Evolutionary conservation across 768 basidiomycete species (phyloP).

Genomic region (Lactarius quietus): DNA sequence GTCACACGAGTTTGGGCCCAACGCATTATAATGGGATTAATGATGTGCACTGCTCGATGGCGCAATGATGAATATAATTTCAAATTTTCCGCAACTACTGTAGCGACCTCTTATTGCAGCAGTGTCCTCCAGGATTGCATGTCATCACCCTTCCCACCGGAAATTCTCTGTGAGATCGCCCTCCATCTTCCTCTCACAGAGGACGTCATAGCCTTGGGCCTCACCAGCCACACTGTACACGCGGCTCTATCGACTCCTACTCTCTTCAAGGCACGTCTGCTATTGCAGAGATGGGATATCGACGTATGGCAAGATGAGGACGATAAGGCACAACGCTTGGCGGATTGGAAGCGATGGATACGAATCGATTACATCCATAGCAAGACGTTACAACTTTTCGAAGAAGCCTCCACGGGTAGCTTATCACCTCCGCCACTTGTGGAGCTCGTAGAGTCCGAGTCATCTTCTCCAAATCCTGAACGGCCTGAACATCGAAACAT

Average conservation of each 20-base stretch:
- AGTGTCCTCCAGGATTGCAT: neutral
- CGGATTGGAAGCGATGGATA: slow-evolving; percentile 9
- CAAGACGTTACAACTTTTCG: slow-evolving; percentile 8
- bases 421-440: no score
- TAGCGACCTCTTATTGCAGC: no score
- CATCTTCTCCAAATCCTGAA: neutral
- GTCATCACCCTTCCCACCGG: neutral
- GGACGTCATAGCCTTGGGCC: slow-evolving; percentile 7
- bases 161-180: slow-evolving; percentile 12
- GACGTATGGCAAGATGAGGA: slow-evolving; percentile 6
- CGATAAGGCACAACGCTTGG: neutral
- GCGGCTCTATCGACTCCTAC: neutral
- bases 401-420: neutral
- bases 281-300: slow-evolving; percentile 8
- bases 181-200: slow-evolving; percentile 9
- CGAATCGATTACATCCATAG: slow-evolving; percentile 1
- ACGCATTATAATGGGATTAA: no score
- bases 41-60: no score
- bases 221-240: neutral
- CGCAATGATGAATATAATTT: no score
- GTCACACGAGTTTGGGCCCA: no score
- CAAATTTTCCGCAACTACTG: no score
- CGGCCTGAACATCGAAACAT: no score
- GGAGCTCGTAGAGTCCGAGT: no score
- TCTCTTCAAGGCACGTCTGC: slow-evolving; percentile 13